Conservation (phyloP, 225 moss, liverwort and hornwort genomes). For the Antitrichia curtipendula region DNA sequence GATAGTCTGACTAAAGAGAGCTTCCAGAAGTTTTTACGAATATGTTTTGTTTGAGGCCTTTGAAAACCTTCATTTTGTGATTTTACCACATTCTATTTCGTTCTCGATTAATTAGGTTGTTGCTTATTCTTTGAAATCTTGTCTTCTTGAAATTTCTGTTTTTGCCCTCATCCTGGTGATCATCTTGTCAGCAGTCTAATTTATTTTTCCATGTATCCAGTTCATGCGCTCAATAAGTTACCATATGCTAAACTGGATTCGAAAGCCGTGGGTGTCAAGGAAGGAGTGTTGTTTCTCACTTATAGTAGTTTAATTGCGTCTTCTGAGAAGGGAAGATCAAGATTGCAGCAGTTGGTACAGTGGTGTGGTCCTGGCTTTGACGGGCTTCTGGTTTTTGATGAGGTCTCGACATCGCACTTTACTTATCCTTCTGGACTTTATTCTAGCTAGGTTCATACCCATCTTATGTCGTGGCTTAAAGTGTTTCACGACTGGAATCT, state of each 20-base stretch:
- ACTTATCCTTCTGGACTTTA: background rate
- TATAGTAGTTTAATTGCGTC: constrained; percentile 98
- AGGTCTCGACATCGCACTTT: constrained; percentile 30
- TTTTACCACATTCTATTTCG: background rate
- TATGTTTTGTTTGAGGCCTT: background rate
- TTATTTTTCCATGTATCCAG: constrained; percentile 34
- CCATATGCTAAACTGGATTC: constrained; percentile 96
- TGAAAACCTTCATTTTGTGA: background rate
- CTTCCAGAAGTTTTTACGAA: background rate
- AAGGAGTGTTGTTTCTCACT: constrained; percentile 94
- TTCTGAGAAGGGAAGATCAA: constrained; percentile 88
- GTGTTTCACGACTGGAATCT: background rate
- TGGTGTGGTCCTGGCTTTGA: constrained; percentile 95
- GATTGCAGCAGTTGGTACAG: constrained; percentile 94
- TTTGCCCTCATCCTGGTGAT: background rate
- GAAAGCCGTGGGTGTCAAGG: constrained; percentile 78
- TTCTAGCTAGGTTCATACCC: background rate
- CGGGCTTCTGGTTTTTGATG: constrained; percentile 95
- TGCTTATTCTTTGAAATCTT: background rate
- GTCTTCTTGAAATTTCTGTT: background rate
- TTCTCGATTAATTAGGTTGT: background rate
- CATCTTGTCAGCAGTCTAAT: constrained; percentile 1
- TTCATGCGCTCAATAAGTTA: constrained; percentile 95
- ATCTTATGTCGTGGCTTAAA: background rate
- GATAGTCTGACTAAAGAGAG: background rate